These are phyloP conservation scores for Thraustotheca clavata DNA, from an alignment of 352 stramenopile species.

Conservation along the genomic window DNA sequence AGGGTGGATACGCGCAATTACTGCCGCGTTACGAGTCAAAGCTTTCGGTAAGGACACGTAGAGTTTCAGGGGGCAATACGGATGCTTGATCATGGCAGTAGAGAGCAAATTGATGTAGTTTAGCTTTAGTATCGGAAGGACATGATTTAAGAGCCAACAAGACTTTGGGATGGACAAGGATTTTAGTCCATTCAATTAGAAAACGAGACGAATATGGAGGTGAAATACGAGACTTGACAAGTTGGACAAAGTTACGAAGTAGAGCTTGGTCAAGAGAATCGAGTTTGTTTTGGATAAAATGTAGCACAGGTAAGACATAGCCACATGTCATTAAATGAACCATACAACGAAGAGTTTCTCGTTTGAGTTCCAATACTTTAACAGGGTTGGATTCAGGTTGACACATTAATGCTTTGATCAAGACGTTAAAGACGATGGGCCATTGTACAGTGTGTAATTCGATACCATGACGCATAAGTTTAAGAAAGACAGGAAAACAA, in stretches of 20 bases:
- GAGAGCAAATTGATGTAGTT: constrained; percentile 49
- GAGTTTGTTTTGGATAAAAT: constrained; percentile 76
- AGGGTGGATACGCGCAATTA: too few species aligned
- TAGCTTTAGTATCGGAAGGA: constrained; percentile 62
- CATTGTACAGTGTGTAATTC: constrained; percentile 68
- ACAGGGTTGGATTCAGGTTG: constrained; percentile 77
- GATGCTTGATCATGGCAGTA: constrained; percentile 32
- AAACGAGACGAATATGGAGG: constrained; percentile 75
- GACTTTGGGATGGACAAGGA: constrained; percentile 78
- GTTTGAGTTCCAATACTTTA: constrained; percentile 78
- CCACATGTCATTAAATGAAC: constrained; percentile 83
- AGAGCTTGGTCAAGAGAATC: constrained; percentile 74
- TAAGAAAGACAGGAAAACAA: constrained; percentile 73
- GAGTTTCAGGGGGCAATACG: neutral
- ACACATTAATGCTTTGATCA: constrained; percentile 63
- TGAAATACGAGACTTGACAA: constrained; percentile 63
- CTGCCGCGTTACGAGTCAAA: constrained; percentile 14
- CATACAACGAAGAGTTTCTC: constrained; percentile 76
- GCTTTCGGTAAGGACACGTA: neutral
- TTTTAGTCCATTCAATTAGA: constrained; percentile 50
- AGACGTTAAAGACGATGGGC: constrained; percentile 71
- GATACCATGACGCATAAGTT: constrained; percentile 70
- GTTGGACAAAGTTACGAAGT: constrained; percentile 77
- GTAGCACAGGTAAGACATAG: constrained; percentile 75
- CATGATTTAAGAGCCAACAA: constrained; percentile 76